Conservation (phyloP, 2,329 filamentous ascomycete species). For the Scedosporium aurantiacum region DNA sequence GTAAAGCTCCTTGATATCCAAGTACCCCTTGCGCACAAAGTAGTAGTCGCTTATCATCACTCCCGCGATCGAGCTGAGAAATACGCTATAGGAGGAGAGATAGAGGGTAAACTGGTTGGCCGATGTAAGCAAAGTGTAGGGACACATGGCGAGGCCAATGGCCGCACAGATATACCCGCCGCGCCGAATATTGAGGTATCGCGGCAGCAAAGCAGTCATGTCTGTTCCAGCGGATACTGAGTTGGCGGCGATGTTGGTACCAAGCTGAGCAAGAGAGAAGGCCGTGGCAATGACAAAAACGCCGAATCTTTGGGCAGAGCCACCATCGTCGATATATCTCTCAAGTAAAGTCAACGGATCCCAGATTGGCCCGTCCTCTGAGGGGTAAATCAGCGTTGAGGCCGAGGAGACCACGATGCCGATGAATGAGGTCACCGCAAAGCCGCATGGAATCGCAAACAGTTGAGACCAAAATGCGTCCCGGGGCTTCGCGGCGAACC, state of each 20-base stretch:
- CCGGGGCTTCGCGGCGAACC: slow-evolving; percentile 66
- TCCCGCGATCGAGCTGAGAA: slow-evolving; percentile 87
- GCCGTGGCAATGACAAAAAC: slow-evolving; percentile 62
- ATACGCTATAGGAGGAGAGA: slow-evolving; percentile 83
- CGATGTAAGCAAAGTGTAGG: slow-evolving; percentile 64
- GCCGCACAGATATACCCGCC: slow-evolving; percentile 77
- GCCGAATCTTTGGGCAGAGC: slow-evolving; percentile 58
- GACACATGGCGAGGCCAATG: slow-evolving; percentile 75
- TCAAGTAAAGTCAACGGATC: slow-evolving; percentile 59
- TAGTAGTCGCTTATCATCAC: slow-evolving; percentile 88
- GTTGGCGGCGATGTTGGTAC: slow-evolving; percentile 82
- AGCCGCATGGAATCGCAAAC: slow-evolving; percentile 58
- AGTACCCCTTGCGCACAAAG: slow-evolving; percentile 68
- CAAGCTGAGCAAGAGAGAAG: slow-evolving; percentile 70
- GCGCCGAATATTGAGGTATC: slow-evolving; percentile 74
- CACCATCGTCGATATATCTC: slow-evolving; percentile 57
- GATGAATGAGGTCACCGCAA: slow-evolving; percentile 74
- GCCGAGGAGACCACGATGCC: slow-evolving; percentile 69
- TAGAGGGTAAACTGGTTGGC: slow-evolving; percentile 86
- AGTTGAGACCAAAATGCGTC: slow-evolving; percentile 77
- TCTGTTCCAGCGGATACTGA: slow-evolving; percentile 75
- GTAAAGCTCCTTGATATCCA: slow-evolving; percentile 71
- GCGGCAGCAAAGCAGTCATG: slow-evolving; percentile 67
- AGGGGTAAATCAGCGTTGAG: slow-evolving; percentile 54
- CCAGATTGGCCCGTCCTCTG: slow-evolving; percentile 49